Percentiles rank a stretch among this genome's conserved stretches.
These are phyloP conservation scores for Globisporangium ultimum DNA, from an alignment of 352 stramenopile genomes.

Conservation along the genomic window DNA sequence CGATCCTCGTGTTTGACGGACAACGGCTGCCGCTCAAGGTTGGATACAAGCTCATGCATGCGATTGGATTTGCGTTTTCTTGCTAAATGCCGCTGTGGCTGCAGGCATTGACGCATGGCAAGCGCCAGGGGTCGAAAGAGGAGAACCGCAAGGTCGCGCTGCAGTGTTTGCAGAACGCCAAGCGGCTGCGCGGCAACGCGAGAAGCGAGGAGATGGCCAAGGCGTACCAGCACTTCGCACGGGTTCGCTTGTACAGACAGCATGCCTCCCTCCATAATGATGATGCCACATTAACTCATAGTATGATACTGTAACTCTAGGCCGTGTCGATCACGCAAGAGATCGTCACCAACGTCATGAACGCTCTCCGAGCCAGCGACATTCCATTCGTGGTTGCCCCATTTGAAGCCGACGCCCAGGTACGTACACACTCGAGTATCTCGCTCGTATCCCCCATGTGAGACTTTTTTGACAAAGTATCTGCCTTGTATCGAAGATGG, in stretches of 20 bases:
- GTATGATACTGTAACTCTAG: constrained; percentile 14
- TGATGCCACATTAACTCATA: neutral
- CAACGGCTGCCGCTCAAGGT: constrained; percentile 74
- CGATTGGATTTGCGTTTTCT: neutral
- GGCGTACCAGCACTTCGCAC: constrained; percentile 57
- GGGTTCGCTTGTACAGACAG: constrained; percentile 16
- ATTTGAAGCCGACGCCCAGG: constrained; percentile 72
- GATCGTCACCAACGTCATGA: constrained; percentile 58
- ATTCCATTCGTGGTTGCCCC: constrained; percentile 68
- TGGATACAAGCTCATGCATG: neutral
- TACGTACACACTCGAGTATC: constrained; percentile 1
- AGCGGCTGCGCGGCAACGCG: constrained; percentile 39
- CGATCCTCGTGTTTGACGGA: constrained; percentile 76
- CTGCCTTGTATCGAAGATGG: constrained; percentile 34
- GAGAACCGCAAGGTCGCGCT: constrained; percentile 53
- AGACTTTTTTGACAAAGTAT: neutral
- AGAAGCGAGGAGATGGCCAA: constrained; percentile 54
- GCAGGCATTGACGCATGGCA: constrained; percentile 63
- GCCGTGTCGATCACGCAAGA: constrained; percentile 63
- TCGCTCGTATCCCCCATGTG: neutral
- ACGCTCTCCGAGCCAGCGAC: constrained; percentile 35
- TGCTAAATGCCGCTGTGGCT: neutral
- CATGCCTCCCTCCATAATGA: neutral
- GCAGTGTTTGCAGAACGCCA: constrained; percentile 44
- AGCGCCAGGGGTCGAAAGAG: constrained; percentile 52